phyloP scores from a whole-genome alignment of 2,329 filamentous ascomycete genomes.

The Celoporthe dispersa region DNA sequence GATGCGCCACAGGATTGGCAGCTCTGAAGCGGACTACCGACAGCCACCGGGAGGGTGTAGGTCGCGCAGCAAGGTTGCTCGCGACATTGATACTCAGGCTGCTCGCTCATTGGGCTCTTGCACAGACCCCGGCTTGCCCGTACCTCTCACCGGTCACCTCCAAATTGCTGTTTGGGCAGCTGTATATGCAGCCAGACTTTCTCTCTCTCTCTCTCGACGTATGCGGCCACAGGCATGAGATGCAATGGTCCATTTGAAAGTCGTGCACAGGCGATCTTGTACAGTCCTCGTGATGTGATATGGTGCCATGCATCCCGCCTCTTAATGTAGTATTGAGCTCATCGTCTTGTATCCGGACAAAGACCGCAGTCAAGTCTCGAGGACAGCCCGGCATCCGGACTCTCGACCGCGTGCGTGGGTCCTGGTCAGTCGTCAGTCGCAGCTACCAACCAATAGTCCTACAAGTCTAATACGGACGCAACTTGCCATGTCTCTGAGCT shows the following conservation, averaged over 20 bases:
- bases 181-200: conserved; percentile 2
- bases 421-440: background rate
- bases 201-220: background rate
- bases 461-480: background rate
- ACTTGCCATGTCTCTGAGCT: background rate
- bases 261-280: background rate
- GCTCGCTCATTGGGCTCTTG: conserved; percentile 2
- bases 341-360: background rate
- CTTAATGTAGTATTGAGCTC: background rate
- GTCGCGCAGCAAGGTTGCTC: background rate
- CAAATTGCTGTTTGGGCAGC: background rate
- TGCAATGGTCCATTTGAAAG: background rate
- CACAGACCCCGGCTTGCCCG: background rate
- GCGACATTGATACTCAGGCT: background rate
- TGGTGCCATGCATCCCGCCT: background rate
- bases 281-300: background rate
- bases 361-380: background rate
- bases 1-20: background rate
- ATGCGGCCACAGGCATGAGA: background rate
- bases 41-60: background rate
- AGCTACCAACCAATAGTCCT: background rate
- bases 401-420: background rate
- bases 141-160: conserved; percentile 1
- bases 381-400: background rate
- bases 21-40: background rate